phyloP scores from a whole-genome alignment of 257 asterid species.

The Solanum sitiens region DNA sequence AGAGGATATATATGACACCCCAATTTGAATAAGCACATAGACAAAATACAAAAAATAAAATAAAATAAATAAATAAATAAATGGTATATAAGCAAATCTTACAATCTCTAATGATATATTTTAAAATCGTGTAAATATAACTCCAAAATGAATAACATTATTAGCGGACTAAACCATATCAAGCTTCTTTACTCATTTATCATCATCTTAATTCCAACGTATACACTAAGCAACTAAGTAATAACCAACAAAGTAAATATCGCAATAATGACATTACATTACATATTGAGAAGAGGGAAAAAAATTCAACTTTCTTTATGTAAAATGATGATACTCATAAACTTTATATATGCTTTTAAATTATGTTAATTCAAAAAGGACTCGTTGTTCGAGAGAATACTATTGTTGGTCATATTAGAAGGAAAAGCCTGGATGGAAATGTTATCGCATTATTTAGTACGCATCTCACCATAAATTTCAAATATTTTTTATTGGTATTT shows the following conservation, averaged over 20 bases:
- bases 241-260: background rate
- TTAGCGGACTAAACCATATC: background rate
- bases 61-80: too few species aligned
- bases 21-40: too few species aligned
- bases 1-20: background rate
- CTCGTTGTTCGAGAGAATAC: background rate
- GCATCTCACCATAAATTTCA: too few species aligned
- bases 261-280: background rate
- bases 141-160: too few species aligned
- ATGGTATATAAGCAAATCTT: too few species aligned
- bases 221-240: background rate
- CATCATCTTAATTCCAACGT: background rate
- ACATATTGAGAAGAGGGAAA: background rate
- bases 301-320: background rate
- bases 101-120: too few species aligned
- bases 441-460: background rate
- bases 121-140: too few species aligned
- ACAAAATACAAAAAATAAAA: too few species aligned
- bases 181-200: too few species aligned
- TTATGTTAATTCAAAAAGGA: background rate
- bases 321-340: background rate
- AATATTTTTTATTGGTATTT: too few species aligned
- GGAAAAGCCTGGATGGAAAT: background rate
- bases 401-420: background rate
- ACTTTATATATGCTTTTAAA: background rate